These are phyloP conservation scores for Apiotrichum gracile DNA, from an alignment of 1,284 basidiomycete species.

Conservation along the genomic window DNA sequence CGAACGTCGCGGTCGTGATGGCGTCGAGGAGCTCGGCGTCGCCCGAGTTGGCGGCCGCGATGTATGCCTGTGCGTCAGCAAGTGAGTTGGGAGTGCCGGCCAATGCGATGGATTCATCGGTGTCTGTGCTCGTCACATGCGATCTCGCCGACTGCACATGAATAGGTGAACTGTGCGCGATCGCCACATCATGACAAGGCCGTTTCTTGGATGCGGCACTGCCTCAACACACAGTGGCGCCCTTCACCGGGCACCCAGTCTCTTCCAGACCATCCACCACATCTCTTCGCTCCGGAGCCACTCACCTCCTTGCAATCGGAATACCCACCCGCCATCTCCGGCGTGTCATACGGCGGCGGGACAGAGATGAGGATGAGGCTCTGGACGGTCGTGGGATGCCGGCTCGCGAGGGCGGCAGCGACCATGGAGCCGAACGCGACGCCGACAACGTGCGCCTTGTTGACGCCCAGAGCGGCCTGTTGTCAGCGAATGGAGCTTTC, in stretches of 20 bases:
- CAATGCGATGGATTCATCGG: neutral
- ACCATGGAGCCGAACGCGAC: slow-evolving; percentile 12
- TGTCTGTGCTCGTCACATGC: too few species aligned
- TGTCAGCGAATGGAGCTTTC: neutral
- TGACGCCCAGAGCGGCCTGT: slow-evolving; percentile 9
- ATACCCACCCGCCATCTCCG: slow-evolving; percentile 10
- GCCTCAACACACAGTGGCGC: too few species aligned
- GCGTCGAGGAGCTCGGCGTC: slow-evolving; percentile 21
- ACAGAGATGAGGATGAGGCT: slow-evolving; percentile 16
- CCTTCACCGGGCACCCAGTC: too few species aligned
- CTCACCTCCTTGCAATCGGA: slow-evolving; percentile 22
- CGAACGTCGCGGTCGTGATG: slow-evolving; percentile 20
- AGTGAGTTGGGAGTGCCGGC: too few species aligned
- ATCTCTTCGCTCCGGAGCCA: neutral
- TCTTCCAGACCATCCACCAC: too few species aligned
- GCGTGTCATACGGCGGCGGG: slow-evolving; percentile 11
- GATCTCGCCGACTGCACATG: too few species aligned
- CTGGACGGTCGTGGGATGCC: slow-evolving; percentile 7
- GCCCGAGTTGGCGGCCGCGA: slow-evolving; percentile 2
- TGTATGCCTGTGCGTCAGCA: slow-evolving; percentile 10
- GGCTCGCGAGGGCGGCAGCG: slow-evolving; percentile 13
- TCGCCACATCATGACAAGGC: too few species aligned
- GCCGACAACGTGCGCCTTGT: slow-evolving; percentile 21
- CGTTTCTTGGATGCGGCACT: too few species aligned
- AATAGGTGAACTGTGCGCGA: too few species aligned